These are phyloP conservation scores for Centaurea solstitialis DNA, from an alignment of 129 eudicot genomes.

Conservation along the genomic window DNA sequence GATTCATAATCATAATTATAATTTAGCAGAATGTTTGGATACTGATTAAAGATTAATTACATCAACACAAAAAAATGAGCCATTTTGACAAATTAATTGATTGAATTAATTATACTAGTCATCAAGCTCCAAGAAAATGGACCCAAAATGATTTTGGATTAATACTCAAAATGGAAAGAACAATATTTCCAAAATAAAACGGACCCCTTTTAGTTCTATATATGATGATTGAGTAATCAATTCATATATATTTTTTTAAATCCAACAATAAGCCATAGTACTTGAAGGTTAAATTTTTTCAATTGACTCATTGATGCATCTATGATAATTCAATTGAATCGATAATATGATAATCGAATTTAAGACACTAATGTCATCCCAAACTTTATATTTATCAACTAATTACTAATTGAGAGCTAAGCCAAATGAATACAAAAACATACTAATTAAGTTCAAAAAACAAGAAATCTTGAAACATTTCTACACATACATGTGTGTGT, in stretches of 20 bases:
- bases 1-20: neutral
- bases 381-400: neutral
- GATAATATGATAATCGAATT: neutral
- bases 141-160: neutral
- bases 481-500: neutral
- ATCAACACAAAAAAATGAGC: neutral
- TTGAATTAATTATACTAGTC: neutral
- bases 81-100: neutral
- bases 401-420: neutral
- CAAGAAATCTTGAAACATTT: slow-evolving; percentile 13
- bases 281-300: slow-evolving; percentile 3
- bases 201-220: slow-evolving; percentile 11
- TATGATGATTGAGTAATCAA: slow-evolving; percentile 1
- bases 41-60: neutral
- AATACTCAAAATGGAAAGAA: slow-evolving; percentile 12
- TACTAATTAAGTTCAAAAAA: neutral
- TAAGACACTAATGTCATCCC: neutral
- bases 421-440: neutral
- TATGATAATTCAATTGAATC: neutral
- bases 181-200: slow-evolving; percentile 3
- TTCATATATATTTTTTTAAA: slow-evolving; percentile 1
- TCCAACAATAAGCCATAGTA: neutral
- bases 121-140: neutral
- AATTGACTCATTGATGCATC: neutral
- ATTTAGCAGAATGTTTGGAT: neutral